These are phyloP conservation scores for Acacia acuminata DNA, from an alignment of 306 rosid species.

Conservation along the genomic window DNA sequence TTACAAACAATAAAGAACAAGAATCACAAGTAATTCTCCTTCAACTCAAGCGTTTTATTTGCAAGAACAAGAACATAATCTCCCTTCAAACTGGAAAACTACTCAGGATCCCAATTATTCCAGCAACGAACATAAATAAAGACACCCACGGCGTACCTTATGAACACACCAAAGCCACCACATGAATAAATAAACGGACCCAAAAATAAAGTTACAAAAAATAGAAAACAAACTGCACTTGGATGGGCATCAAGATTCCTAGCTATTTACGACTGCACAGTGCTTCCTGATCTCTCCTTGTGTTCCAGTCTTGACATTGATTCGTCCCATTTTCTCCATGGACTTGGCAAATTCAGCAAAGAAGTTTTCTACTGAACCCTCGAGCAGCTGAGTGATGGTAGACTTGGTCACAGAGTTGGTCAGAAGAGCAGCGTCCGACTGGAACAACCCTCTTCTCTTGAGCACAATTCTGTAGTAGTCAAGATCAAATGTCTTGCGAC, in stretches of 20 bases:
- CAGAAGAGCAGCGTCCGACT: slow-evolving; percentile 75
- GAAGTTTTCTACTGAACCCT: slow-evolving; percentile 60
- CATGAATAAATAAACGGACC: slow-evolving; percentile 23
- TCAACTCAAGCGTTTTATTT: slow-evolving; percentile 13
- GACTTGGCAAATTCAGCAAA: slow-evolving; percentile 60
- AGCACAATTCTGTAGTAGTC: slow-evolving; percentile 57
- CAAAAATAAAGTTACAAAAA: slow-evolving; percentile 22
- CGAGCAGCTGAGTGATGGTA: slow-evolving; percentile 46
- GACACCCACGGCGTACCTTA: background rate
- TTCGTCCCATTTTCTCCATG: slow-evolving; percentile 77
- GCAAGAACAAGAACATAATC: slow-evolving; percentile 19
- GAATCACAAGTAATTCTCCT: background rate
- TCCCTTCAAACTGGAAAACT: slow-evolving; percentile 19
- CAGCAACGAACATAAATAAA: slow-evolving; percentile 5
- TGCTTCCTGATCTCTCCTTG: slow-evolving; percentile 81
- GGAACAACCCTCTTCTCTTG: slow-evolving; percentile 77
- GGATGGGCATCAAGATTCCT: background rate
- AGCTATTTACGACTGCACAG: slow-evolving; percentile 70
- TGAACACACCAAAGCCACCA: slow-evolving; percentile 3
- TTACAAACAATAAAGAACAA: background rate
- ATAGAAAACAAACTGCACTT: background rate
- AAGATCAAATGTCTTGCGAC: slow-evolving; percentile 79
- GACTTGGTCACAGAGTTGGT: slow-evolving; percentile 52
- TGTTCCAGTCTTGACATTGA: slow-evolving; percentile 72
- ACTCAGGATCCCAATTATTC: slow-evolving; percentile 30